Evolutionary conservation across 176 grass and related monocot genomes (phyloP), one percentile per base, ranked within the genome.

Genomic region (Poa pratensis): DNA sequence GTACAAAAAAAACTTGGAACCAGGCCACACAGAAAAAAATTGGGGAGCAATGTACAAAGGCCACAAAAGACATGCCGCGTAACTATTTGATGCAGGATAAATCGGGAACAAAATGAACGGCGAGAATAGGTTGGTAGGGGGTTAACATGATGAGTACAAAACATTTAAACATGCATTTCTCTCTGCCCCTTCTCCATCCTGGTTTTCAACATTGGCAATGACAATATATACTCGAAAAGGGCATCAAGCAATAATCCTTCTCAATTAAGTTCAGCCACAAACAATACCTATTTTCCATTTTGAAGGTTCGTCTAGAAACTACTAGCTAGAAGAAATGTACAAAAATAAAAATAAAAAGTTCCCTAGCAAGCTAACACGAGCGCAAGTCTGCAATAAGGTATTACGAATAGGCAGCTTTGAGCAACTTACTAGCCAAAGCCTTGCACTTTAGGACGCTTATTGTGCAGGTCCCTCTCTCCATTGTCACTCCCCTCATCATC

Each of bases 401-500:
- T 75, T 73, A 20, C 18, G 34, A 34, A 58, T 69, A 74, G 9
- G 49, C 11, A 73, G 75, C 16, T 62, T 48, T 27, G 20, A 51
- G 24, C 43, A 87, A 96, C 91, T 91, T 88, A 99, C 96, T 96
- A 86, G 68, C 59, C 86, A 66, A 86, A 89, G 58, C 77, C 81
- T 17, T 86, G 78, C 71, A 99, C 91, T 92, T 86, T 99, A 43
- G 92, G 86, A 20, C 93, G 90, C 70, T 99, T 99, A 87, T 95
- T 90, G 75, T 92, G 91, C 32, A 88, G 61, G 59, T 95, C 95
- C 52, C 87, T 81, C 22, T 85, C 86, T 23, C 69, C 82, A 45
- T 87, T 82, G 9, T 68, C 66, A 15, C 37, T 64, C 43, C 74
- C 81, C 9, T 81, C 84, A 5, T 30, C 43, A 16, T 90, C 85